Evolutionary conservation across 805 yeast genomes (phyloP).

Genomic region (Candida nitratophila): DNA sequence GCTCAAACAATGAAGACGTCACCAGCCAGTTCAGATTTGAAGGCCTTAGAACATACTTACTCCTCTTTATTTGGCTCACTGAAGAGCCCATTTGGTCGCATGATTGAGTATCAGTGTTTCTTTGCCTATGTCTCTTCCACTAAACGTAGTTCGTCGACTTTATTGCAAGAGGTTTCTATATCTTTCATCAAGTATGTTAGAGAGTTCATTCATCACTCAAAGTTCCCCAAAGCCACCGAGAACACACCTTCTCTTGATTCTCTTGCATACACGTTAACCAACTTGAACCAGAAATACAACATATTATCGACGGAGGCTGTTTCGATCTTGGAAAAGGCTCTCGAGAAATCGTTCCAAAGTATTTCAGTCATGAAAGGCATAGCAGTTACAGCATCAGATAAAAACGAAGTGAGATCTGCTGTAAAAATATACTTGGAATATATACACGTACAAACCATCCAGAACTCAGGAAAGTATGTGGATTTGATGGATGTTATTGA

Average conservation of each 20-base stretch:
- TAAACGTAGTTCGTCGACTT: neutral
- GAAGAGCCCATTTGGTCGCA: conserved; percentile 1
- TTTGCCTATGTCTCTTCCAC: neutral
- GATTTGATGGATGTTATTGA: conserved; percentile 30
- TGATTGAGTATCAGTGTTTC: neutral
- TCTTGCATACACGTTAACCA: conserved; percentile 13
- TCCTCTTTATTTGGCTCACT: conserved; percentile 1
- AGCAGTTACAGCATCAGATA: conserved; percentile 16
- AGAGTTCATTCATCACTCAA: conserved; percentile 16
- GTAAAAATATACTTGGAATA: conserved; percentile 37
- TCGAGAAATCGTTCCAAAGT: conserved; percentile 42
- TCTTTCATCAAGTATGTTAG: neutral
- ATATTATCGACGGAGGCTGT: conserved; percentile 13
- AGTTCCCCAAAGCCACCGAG: conserved; percentile 40
- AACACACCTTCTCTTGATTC: conserved; percentile 23
- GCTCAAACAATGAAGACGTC: neutral
- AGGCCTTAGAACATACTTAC: conserved; percentile 1
- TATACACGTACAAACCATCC: conserved; percentile 27
- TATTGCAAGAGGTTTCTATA: neutral
- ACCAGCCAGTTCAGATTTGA: neutral
- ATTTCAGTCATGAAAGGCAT: conserved; percentile 28
- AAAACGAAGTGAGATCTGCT: conserved; percentile 21
- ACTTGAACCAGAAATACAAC: conserved; percentile 7
- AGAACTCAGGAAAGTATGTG: conserved; percentile 25
- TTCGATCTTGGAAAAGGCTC: conserved; percentile 24